Evolutionary conservation across 768 basidiomycete genomes (phyloP), one percentile per base, ranked within the genome.

Genomic region (Dacryopinax spathularia): DNA sequence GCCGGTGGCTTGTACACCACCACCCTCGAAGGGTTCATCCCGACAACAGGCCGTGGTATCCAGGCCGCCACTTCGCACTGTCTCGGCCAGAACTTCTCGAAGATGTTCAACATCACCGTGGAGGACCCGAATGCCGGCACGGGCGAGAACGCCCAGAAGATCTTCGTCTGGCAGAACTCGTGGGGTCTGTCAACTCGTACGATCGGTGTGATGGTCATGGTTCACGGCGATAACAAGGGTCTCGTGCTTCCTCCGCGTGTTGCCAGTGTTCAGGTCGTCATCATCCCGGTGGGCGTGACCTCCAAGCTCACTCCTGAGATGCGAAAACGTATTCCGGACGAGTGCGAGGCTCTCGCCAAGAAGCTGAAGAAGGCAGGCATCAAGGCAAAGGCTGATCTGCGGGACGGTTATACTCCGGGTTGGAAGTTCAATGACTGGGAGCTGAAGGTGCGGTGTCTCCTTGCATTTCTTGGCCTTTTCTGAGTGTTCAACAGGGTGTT

Each of bases 371-470:
- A 84, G 69, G 79, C 79, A 6, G 92, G 84, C 48, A 74, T 98
- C 66, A 80, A 89, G 66, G 89, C 90, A 34, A 91, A 87, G 74
- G 91, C 91, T 1, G 96, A 99, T 77, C 77, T 93, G 66, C 79
- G 95, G 65, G 96, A 98, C 2, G 92, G 89, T 7, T 96, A 98
- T 75, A 98, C 95, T 33, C 96, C 96, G 9, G 96, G 96, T 33
- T 98, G 88, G 79, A 99, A 99, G 77, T 99, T 96, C 79, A 96
- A 97, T 72, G 91, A 98, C 70, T 97, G 95, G 93, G 96, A 99
- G 78, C 88, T 97, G 76, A 91, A 95, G 84, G 91, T 89, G 65
- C 56, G 75, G 65, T 63, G 35, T 29, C 39, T 33, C n/a, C 22
- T 44, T 22, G 13, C 12, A 41, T 13, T 41, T 60, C 61, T 39